Base-by-base conservation (phyloP, 2,329 filamentous ascomycete species). In the Erysiphe neolycopersici region DNA sequence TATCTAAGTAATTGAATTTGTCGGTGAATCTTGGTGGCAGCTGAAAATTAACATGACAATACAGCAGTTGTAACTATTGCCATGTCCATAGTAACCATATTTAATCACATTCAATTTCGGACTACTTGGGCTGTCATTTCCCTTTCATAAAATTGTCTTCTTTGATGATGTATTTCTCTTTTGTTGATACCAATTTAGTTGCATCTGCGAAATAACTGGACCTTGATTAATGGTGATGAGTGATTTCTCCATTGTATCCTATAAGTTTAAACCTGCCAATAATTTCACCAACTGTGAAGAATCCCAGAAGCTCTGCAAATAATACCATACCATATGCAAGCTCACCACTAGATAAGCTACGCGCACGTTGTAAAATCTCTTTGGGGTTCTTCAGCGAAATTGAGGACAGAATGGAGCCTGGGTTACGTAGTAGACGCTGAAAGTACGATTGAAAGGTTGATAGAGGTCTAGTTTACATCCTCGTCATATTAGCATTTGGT, bases 221-320 rank as follows among this genome's bases (percentile, higher is more conserved):
- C 4, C 22, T 14, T 13, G 32, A 14, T 33, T n/a, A 33, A 33
- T 73, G 72, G 61, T 76, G 69, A 50, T 66, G 64, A 53, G 68
- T 68, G 50, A 60, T 58, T 59, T 80, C 73, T 58, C 80, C 79
- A 62, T 71, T 72, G 71, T 98, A 98, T 51, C 89, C 89, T 54
- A 98, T 69, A 54, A 98, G 62, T 79, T 98, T 95, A 66, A 89
- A 74, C 58, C 85, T 73, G 56, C 89, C 89, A 56, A 98, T 76
- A 62, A 98, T 95, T 71, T 95, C 85, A 51, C 89, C 89, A 44
- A 95, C 73, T 48, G 85, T 91, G 71, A 95, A 98, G 73, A 98
- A 98, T 48, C 89, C 89, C 52, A 98, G 64, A 42, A 83, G 71
- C 66, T 98, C 87, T 45, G 85, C 85, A 41, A 69, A 63, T 48